Base-by-base conservation (phyloP, 2,329 filamentous ascomycete genomes). In the Fusarium musae region DNA sequence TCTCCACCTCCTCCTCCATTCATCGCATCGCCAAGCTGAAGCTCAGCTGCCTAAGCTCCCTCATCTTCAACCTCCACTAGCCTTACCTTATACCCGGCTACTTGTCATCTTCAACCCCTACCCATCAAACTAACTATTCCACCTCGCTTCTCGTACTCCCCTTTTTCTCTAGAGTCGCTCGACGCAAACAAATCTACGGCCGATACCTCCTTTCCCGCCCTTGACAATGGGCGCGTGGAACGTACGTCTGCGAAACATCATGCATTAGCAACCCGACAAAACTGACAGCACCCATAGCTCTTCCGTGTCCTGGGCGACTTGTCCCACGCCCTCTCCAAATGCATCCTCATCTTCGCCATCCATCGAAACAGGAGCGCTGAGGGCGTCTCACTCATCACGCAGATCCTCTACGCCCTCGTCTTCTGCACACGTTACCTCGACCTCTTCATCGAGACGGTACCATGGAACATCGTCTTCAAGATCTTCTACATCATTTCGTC, bases 381-480 rank as follows among this genome's bases (percentile, higher is more conserved):
- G 87, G 94, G 95, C 67, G 93, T 98, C 69, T 97, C 95, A 30
- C 91, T 97, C 79, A 93, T 98, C 78, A 97, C 93, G 3, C 96
- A 98, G 83, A 88, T 91, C 63, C 90, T 98, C 74, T 98, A 98
- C 84, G 90, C 92, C 62, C 81, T 92, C 72, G 95, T 98, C 65
- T 98, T 98, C 84, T 86, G 91, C 78, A 92, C 94, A 9, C 91
- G 96, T 69, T 98, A 98, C 83, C 89, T 96, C 73, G 93, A 98
- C 80, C 85, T 98, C 73, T 94, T 97, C 80, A 78, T 73, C 12
- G 87, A 89, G 78, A 80, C 78, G 15, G 84, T 81, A 32, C 73
- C 77, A 67, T 96, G 93, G 90, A 96, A 96, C 83, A 89, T 92
- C 74, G 85, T 93, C 67, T 93, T 98, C 82, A 98, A 98, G 86